Percentiles rank a stretch among this genome's conserved stretches.
Evolutionary conservation across 257 asterid species (phyloP).

Genomic region (Penstemon barbatus): DNA sequence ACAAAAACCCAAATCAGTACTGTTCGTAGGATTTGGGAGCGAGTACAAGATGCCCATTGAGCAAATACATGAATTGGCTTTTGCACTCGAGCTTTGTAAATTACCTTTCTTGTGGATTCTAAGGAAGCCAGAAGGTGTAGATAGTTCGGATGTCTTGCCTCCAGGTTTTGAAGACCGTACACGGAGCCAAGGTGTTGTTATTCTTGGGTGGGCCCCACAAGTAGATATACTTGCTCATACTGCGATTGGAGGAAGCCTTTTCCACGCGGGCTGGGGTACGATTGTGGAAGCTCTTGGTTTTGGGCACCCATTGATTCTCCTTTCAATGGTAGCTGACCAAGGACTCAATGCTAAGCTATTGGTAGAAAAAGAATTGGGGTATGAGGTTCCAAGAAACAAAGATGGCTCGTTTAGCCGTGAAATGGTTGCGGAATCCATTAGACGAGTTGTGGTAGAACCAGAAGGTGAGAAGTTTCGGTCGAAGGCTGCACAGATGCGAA

Average conservation of each 20-base stretch:
- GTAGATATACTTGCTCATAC: constrained; percentile 47
- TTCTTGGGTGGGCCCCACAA: constrained; percentile 49
- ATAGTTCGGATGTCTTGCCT: constrained; percentile 30
- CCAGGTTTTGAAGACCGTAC: constrained; percentile 35
- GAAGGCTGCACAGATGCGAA: constrained; percentile 36
- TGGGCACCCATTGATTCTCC: constrained; percentile 46
- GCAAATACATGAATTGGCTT: constrained; percentile 49
- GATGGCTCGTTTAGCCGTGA: constrained; percentile 47
- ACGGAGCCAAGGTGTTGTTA: constrained; percentile 34
- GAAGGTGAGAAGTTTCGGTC: constrained; percentile 33
- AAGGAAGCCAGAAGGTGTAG: constrained; percentile 34
- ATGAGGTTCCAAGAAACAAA: constrained; percentile 42
- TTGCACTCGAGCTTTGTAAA: constrained; percentile 39
- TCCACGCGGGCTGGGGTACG: constrained; percentile 58
- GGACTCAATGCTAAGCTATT: constrained; percentile 47
- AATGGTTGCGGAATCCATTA: constrained; percentile 38
- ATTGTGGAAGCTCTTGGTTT: constrained; percentile 41
- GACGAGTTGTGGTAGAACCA: constrained; percentile 34
- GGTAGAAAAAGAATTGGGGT: constrained; percentile 43
- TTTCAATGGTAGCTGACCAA: constrained; percentile 50
- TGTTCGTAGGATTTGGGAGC: constrained; percentile 55
- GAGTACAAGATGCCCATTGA: constrained; percentile 47
- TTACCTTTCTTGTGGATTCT: constrained; percentile 51
- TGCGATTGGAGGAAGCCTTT: constrained; percentile 48
- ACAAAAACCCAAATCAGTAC: constrained; percentile 38